Conservation (phyloP, 2,329 filamentous ascomycete species). For the Ceratocystis diversiconidia region DNA sequence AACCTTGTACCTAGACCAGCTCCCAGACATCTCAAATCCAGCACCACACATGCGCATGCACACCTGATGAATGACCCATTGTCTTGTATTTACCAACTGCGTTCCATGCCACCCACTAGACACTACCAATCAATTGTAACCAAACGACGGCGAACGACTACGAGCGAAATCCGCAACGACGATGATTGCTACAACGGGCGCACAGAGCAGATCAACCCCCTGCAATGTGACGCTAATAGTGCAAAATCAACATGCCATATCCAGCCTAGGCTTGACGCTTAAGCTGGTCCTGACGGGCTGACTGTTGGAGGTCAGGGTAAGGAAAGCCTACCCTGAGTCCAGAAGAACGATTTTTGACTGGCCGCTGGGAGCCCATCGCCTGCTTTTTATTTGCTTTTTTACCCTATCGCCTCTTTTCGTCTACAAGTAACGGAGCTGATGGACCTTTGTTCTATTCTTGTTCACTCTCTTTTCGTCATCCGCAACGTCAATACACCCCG, state of each 20-base stretch:
- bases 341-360: background rate
- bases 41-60: too few relatives aligned
- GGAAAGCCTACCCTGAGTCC: background rate
- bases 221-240: background rate
- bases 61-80: too few relatives aligned
- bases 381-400: background rate
- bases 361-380: too few relatives aligned
- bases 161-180: background rate
- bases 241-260: slow-evolving; percentile 5
- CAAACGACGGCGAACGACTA: background rate
- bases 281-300: background rate
- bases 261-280: background rate
- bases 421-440: too few relatives aligned
- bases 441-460: too few relatives aligned
- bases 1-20: background rate
- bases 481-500: too few relatives aligned
- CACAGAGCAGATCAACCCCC: slow-evolving; percentile 3
- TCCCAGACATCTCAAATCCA: too few relatives aligned
- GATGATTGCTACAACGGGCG: slow-evolving; percentile 1
- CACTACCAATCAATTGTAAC: background rate
- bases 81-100: background rate
- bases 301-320: background rate
- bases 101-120: background rate
- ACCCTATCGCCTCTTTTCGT: too few relatives aligned
- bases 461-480: too few relatives aligned